Conservation (phyloP, 2,329 filamentous ascomycete species). For the Fusarium albosuccineum region DNA sequence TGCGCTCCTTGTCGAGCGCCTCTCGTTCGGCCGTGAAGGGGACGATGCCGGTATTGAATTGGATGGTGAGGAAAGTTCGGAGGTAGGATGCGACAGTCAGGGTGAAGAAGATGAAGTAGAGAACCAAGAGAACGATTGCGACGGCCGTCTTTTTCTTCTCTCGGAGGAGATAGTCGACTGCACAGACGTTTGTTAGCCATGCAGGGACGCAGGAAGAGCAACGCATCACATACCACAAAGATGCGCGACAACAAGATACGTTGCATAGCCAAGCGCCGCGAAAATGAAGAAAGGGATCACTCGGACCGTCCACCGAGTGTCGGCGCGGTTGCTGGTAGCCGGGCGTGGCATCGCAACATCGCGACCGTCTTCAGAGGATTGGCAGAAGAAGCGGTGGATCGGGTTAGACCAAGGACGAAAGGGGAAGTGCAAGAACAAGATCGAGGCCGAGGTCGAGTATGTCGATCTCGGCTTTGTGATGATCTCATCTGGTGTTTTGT, state of each 20-base stretch:
- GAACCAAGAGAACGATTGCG: slow-evolving; percentile 76
- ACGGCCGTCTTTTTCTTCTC: slow-evolving; percentile 62
- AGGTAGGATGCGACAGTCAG: slow-evolving; percentile 76
- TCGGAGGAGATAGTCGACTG: slow-evolving; percentile 77
- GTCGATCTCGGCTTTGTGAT: slow-evolving; percentile 15
- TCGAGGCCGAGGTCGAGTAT: background rate
- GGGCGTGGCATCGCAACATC: slow-evolving; percentile 51
- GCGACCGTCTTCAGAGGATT: slow-evolving; percentile 28
- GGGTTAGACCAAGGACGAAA: no score
- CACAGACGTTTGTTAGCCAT: slow-evolving; percentile 9
- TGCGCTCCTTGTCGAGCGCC: slow-evolving; percentile 49
- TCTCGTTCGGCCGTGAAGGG: slow-evolving; percentile 64
- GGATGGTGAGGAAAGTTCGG: slow-evolving; percentile 77
- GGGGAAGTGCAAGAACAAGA: no score
- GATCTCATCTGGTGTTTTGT: slow-evolving; percentile 28
- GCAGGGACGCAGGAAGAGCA: background rate
- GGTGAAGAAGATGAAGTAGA: slow-evolving; percentile 80
- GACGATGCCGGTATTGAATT: slow-evolving; percentile 79
- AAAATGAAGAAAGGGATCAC: slow-evolving; percentile 78
- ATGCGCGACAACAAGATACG: slow-evolving; percentile 76
- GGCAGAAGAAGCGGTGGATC: slow-evolving; percentile 4
- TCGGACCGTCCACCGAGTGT: slow-evolving; percentile 57
- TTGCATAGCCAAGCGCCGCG: slow-evolving; percentile 75
- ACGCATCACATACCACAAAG: slow-evolving; percentile 71
- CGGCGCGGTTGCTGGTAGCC: slow-evolving; percentile 46